phyloP scores from a whole-genome alignment of 2,329 filamentous ascomycete species.

The Parascedosporium putredinis region DNA sequence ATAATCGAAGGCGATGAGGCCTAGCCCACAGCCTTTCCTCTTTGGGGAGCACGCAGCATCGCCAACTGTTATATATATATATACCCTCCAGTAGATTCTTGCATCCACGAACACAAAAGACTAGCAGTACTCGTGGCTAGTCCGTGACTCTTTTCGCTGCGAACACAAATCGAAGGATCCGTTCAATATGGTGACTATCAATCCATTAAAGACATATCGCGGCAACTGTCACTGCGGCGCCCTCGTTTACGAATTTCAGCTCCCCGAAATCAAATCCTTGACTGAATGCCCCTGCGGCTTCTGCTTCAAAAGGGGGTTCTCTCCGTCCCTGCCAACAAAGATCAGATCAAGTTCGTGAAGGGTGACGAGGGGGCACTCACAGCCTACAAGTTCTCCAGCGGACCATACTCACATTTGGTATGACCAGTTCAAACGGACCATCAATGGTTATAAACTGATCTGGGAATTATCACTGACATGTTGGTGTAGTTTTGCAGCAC shows the following conservation, averaged over 20 bases:
- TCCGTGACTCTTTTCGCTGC: no score
- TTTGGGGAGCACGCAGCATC: no score
- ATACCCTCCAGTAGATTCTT: no score
- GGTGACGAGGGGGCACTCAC: constrained; percentile 30
- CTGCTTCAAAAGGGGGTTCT: constrained; percentile 41
- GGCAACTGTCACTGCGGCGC: constrained; percentile 48
- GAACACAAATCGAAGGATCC: no score
- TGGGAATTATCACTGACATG: not conserved
- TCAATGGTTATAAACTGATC: not conserved
- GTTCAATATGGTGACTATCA: no score
- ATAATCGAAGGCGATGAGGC: no score
- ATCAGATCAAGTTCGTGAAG: constrained; percentile 33
- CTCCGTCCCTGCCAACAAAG: constrained; percentile 18
- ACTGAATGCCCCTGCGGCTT: constrained; percentile 58
- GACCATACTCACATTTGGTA: constrained; percentile 31
- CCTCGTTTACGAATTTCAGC: constrained; percentile 37
- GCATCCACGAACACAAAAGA: no score
- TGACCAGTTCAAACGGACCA: constrained; percentile 1
- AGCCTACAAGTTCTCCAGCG: constrained; percentile 31
- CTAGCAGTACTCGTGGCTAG: no score
- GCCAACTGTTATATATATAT: no score
- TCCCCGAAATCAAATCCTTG: constrained; percentile 48
- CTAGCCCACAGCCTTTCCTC: no score
- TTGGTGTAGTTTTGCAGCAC: not conserved
- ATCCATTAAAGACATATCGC: constrained; percentile 39